These are phyloP conservation scores for Candida dajiaensis DNA, from an alignment of 805 yeast species.

Conservation along the genomic window DNA sequence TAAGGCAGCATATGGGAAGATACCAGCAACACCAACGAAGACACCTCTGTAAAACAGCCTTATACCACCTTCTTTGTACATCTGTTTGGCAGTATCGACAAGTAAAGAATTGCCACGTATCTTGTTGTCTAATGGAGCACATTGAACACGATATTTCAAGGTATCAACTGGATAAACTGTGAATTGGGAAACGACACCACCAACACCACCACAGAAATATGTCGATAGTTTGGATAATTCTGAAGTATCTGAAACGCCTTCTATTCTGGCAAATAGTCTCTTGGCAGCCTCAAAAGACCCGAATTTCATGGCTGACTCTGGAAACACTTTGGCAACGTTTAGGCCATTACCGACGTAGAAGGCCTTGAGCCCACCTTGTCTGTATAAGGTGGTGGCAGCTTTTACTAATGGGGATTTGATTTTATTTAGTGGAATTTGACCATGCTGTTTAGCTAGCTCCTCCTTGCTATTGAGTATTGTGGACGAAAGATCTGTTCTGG, in stretches of 20 bases:
- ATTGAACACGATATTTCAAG: slow-evolving; percentile 85
- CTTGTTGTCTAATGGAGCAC: slow-evolving; percentile 70
- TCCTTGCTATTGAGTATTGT: slow-evolving; percentile 56
- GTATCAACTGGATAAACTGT: slow-evolving; percentile 96
- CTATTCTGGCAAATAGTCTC: slow-evolving; percentile 61
- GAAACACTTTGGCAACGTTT: slow-evolving; percentile 89
- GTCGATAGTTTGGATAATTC: slow-evolving; percentile 73
- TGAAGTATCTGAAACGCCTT: slow-evolving; percentile 66
- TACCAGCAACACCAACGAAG: slow-evolving; percentile 87
- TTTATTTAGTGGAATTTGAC: slow-evolving; percentile 33
- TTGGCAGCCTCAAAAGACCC: slow-evolving; percentile 92
- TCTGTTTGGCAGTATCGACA: slow-evolving; percentile 61
- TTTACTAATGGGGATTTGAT: slow-evolving; percentile 71
- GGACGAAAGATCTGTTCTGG: slow-evolving; percentile 76
- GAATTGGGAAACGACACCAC: slow-evolving; percentile 91
- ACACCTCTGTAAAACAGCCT: slow-evolving; percentile 81
- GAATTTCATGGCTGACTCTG: slow-evolving; percentile 95
- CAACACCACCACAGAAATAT: slow-evolving; percentile 90
- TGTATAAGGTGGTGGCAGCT: slow-evolving; percentile 77
- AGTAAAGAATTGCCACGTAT: slow-evolving; percentile 58
- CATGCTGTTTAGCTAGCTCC: slow-evolving; percentile 37
- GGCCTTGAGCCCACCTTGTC: slow-evolving; percentile 80
- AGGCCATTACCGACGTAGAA: slow-evolving; percentile 95
- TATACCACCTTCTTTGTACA: slow-evolving; percentile 78
- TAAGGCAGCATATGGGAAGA: slow-evolving; percentile 95